Base-by-base conservation (phyloP, 768 basidiomycete genomes). In the Suillus alpinus region DNA sequence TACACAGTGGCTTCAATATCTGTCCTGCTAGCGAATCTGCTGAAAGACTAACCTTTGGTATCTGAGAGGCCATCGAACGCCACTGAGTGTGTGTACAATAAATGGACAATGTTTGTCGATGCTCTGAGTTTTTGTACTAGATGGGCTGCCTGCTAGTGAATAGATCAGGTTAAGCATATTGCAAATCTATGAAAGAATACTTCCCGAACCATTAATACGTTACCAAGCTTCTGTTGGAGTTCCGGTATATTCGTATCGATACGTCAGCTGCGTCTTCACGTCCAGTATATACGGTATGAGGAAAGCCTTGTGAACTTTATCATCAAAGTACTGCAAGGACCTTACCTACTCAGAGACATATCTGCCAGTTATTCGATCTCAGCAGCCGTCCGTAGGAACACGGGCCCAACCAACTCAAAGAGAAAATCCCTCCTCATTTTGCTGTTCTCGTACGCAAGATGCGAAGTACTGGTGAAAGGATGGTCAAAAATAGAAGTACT, bases 41-140 rank as follows among this genome's bases (percentile, higher is more conserved):
- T 53, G 14, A 16, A 36, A 2, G 51, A 20, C 34, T 13, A 23
- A 73, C 71, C n/a, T 58, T 60, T 41, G 72, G 71, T 52, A 52
- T 52, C 14, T 52, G n/a, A 8, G 32, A 23, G 20, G 34, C 20
- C 51, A 52, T 52, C 47, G 16, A 29, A 49, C 14, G 23, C 23
- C 26, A 49, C 16, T 13, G 12, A 4, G 20, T 13, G 20, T 0
- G 13, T 46, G 8, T 36, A 14, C 13, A 47, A 47, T 1, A 16
- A 18, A 18, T 49, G 3, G 7, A 49, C 47, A 16, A 29, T 46
- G 43, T 26, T 47, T 14, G 14, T 3, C 7, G 14, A 47, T 16
- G 23, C 23, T 47, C 8, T 49, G 16, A 29, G 47, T 16, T 23
- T 49, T 49, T 49, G 16, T 49, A 47, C 46, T 23, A 6, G 44